Evolutionary conservation across 2,329 filamentous ascomycete species (phyloP).

Genomic region (Lasiodiplodia theobromae): DNA sequence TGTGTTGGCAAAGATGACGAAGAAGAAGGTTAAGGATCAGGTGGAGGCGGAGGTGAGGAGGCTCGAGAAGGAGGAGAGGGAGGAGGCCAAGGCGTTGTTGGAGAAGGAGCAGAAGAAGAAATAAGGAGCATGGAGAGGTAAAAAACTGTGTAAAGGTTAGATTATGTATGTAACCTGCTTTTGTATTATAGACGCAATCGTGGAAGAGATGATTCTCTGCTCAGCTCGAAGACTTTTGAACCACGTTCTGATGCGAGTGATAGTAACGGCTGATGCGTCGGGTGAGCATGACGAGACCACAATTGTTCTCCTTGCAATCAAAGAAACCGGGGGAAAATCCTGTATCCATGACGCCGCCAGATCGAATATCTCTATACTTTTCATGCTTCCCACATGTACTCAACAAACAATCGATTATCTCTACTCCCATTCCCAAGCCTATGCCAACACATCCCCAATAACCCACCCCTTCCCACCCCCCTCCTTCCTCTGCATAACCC

Average conservation of each 20-base stretch:
- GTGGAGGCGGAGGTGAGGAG: not conserved
- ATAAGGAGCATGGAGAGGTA: not conserved
- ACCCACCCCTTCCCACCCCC: conserved; percentile 74
- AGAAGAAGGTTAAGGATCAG: not conserved
- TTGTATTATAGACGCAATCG: not conserved
- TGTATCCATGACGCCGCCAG: not conserved
- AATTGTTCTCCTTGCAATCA: not conserved
- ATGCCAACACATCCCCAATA: conserved; percentile 62
- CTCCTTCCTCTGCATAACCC: conserved; percentile 80
- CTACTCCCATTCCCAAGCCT: not conserved
- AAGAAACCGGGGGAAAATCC: not conserved
- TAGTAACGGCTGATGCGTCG: not conserved
- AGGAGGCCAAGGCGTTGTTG: not conserved
- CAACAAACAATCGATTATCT: not conserved
- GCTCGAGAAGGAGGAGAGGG: not conserved
- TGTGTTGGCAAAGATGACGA: conserved; percentile 52
- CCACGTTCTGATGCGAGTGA: not conserved
- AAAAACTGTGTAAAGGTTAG: not conserved
- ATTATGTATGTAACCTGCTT: not conserved
- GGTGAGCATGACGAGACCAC: not conserved
- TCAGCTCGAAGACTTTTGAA: not conserved
- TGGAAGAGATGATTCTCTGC: not conserved
- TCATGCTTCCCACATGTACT: not conserved
- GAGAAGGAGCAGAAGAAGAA: not conserved
- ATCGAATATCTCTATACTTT: not conserved